These are phyloP conservation scores for Metarhizium guizhouense DNA, from an alignment of 2,329 filamentous ascomycete genomes.

Conservation along the genomic window DNA sequence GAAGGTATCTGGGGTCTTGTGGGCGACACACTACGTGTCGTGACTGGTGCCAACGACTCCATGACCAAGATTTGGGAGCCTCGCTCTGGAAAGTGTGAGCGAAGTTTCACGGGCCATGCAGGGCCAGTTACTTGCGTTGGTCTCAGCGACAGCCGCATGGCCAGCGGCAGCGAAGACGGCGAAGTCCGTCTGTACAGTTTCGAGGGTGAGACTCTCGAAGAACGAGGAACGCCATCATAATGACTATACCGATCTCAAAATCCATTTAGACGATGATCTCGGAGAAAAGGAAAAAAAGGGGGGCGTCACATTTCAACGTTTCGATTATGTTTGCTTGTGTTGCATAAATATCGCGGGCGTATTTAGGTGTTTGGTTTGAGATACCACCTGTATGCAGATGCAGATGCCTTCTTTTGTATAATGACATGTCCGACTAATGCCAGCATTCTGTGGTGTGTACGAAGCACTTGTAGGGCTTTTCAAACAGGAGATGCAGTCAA, in stretches of 20 bases:
- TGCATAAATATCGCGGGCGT: not conserved
- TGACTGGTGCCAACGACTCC: slow-evolving; percentile 84
- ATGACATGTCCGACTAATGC: not conserved
- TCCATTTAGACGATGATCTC: not conserved
- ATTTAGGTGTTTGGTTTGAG: not conserved
- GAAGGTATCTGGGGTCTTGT: slow-evolving; percentile 93
- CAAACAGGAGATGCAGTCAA: not conserved
- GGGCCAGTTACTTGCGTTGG: slow-evolving; percentile 91
- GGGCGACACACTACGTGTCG: slow-evolving; percentile 78
- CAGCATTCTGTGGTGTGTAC: not conserved
- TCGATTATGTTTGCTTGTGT: not conserved
- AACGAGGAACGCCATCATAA: slow-evolving; percentile 42
- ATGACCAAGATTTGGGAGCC: slow-evolving; percentile 96
- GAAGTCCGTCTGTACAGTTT: slow-evolving; percentile 83
- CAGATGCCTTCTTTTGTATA: not conserved
- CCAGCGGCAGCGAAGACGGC: slow-evolving; percentile 87
- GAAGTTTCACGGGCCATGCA: slow-evolving; percentile 83
- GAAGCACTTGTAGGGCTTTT: not conserved
- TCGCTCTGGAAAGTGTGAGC: slow-evolving; percentile 79
- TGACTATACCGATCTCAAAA: not conserved
- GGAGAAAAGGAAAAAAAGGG: too few relatives aligned
- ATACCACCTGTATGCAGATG: not conserved
- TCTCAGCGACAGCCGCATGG: slow-evolving; percentile 80
- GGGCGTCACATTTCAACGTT: not conserved
- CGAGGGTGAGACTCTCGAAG: slow-evolving; percentile 40